Conservation (phyloP, 306 rosid species). For the Fagus sylvatica region DNA sequence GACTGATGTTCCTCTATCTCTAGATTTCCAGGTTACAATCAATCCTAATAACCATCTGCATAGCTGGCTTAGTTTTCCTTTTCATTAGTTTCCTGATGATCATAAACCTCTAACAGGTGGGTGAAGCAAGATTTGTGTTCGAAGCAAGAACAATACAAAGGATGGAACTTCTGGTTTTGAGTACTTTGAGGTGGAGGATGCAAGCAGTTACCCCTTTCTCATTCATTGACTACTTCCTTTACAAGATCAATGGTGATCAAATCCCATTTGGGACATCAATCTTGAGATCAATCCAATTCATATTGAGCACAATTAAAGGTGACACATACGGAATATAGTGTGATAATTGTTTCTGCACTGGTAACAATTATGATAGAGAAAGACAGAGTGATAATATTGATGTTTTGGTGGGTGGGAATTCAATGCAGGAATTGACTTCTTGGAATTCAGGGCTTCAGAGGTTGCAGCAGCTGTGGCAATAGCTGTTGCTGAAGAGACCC, state of each 20-base stretch:
- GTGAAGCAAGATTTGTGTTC: slow-evolving; percentile 72
- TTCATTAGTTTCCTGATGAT: slow-evolving; percentile 21
- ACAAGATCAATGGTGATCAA: slow-evolving; percentile 58
- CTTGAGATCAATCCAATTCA: slow-evolving; percentile 52
- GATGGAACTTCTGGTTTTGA: slow-evolving; percentile 92
- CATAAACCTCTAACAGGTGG: slow-evolving; percentile 51
- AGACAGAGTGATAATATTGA: slow-evolving; percentile 16
- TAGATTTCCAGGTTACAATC: slow-evolving; percentile 77
- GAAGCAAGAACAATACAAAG: slow-evolving; percentile 87
- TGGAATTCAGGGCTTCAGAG: slow-evolving; percentile 94
- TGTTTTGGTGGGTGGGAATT: slow-evolving; percentile 49
- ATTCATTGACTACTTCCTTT: slow-evolving; percentile 72
- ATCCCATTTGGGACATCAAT: slow-evolving; percentile 43
- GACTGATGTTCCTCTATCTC: slow-evolving; percentile 62
- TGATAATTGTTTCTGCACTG: slow-evolving; percentile 13
- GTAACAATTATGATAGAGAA: slow-evolving; percentile 11
- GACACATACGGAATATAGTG: slow-evolving; percentile 11
- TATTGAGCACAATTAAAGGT: slow-evolving; percentile 63
- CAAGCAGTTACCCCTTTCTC: slow-evolving; percentile 86
- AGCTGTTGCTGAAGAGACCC: slow-evolving; percentile 55
- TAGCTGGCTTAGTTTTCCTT: neutral
- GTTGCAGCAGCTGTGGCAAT: slow-evolving; percentile 91
- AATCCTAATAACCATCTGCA: neutral
- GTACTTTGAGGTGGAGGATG: slow-evolving; percentile 93
- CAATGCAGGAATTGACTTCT: slow-evolving; percentile 86